phyloP scores from a whole-genome alignment of 1,139 yeast species.

The Hyphopichia khmerensis region DNA sequence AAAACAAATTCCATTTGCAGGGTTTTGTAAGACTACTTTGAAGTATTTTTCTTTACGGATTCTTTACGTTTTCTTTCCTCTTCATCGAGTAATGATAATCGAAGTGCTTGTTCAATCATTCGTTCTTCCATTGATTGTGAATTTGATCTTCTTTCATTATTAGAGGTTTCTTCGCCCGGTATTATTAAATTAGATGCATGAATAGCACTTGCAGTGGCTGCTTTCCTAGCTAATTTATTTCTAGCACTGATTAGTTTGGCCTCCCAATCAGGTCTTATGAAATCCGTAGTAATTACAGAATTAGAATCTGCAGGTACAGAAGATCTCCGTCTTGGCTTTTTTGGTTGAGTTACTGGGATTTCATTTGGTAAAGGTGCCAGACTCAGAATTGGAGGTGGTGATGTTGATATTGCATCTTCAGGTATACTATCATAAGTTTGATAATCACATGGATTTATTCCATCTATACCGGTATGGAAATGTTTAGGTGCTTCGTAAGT shows the following conservation, averaged over 20 bases:
- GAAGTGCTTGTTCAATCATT: conserved; percentile 82
- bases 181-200: conserved; percentile 75
- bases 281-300: conserved; percentile 73
- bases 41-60: conserved; percentile 9
- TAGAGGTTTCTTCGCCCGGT: conserved; percentile 15
- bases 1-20: no score
- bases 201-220: conserved; percentile 92
- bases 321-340: conserved; percentile 25
- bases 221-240: conserved; percentile 73
- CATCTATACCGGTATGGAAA: conserved; percentile 55
- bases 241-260: conserved; percentile 68
- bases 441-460: conserved; percentile 41
- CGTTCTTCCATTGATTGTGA: conserved; percentile 57
- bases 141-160: conserved; percentile 8
- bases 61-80: conserved; percentile 46
- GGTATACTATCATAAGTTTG: conserved; percentile 8
- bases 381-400: conserved; percentile 10
- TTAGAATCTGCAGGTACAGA: conserved; percentile 63
- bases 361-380: not conserved
- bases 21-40: no score
- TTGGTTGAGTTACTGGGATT: not conserved
- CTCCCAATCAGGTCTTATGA: conserved; percentile 93
- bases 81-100: conserved; percentile 70
- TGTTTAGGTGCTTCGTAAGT: conserved; percentile 65
- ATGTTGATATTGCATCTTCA: conserved; percentile 11